These are phyloP conservation scores for Vickermania spadyakhi DNA, from an alignment of 208 protist genomes.

Conservation along the genomic window DNA sequence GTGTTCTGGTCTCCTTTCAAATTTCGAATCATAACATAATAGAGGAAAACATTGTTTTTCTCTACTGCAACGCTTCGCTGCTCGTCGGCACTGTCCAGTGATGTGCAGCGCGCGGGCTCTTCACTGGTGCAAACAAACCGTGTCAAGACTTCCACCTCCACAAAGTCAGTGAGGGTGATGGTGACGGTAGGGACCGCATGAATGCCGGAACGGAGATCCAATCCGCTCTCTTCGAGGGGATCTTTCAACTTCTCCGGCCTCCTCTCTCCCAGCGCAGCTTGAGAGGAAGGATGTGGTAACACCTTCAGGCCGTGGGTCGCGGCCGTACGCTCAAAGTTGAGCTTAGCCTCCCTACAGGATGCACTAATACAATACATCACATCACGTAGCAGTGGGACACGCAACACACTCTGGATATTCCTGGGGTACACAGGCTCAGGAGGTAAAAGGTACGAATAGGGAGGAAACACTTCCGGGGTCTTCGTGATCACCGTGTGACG, in stretches of 20 bases:
- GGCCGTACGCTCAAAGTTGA: neutral
- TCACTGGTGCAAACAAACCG: neutral
- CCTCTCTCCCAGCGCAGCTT: constrained; percentile 18
- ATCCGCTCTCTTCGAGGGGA: constrained; percentile 63
- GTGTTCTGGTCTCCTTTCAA: constrained; percentile 24
- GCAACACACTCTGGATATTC: constrained; percentile 35
- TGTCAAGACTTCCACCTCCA: neutral
- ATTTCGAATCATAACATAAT: constrained; percentile 76
- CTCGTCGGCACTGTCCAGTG: neutral
- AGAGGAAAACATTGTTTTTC: constrained; percentile 49
- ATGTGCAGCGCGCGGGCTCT: neutral
- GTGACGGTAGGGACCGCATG: neutral
- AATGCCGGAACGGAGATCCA: constrained; percentile 17
- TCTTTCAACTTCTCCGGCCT: constrained; percentile 31
- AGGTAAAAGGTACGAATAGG: constrained; percentile 64
- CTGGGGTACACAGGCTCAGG: constrained; percentile 72
- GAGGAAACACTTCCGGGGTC: constrained; percentile 32
- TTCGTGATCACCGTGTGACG: constrained; percentile 41
- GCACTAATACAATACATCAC: constrained; percentile 58
- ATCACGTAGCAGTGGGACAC: constrained; percentile 53
- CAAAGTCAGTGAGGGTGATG: neutral
- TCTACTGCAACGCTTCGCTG: neutral
- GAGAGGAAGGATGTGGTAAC: neutral
- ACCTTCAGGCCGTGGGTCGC: neutral
- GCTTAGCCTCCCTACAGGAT: constrained; percentile 8